Evolutionary conservation across 345 rosid species (phyloP).

Genomic region (Populus davidiana): DNA sequence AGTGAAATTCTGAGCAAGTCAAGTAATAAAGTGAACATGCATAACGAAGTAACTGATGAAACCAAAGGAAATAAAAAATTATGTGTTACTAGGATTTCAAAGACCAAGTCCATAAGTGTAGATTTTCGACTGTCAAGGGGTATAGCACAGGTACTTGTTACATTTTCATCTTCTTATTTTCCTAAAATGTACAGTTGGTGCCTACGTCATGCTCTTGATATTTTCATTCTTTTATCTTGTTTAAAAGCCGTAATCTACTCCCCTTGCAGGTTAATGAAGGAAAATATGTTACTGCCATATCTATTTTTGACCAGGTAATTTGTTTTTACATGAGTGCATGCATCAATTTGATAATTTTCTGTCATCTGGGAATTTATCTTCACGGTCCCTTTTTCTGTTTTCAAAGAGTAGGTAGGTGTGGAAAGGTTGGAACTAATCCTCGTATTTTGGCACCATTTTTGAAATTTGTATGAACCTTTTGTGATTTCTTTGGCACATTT

Average conservation of each 20-base stretch:
- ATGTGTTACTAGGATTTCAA: constrained; percentile 62
- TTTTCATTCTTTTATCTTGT: constrained; percentile 11
- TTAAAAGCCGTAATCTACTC: constrained; percentile 6
- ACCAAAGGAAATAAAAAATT: constrained; percentile 53
- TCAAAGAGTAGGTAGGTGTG: background rate
- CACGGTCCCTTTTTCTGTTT: background rate
- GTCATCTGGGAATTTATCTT: background rate
- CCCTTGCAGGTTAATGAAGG: constrained; percentile 91
- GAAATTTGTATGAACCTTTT: constrained; percentile 5
- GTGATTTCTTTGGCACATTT: constrained; percentile 9
- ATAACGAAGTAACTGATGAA: constrained; percentile 41
- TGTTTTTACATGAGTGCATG: constrained; percentile 8
- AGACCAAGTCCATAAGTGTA: constrained; percentile 72
- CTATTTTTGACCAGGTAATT: constrained; percentile 84
- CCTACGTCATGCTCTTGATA: constrained; percentile 5
- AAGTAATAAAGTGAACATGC: constrained; percentile 31
- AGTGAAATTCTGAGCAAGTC: constrained; percentile 43
- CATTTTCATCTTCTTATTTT: constrained; percentile 3
- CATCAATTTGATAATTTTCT: constrained; percentile 14
- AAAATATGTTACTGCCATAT: constrained; percentile 72
- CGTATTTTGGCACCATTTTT: background rate
- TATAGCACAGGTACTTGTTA: constrained; percentile 71
- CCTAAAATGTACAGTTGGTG: background rate
- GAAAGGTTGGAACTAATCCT: constrained; percentile 5
- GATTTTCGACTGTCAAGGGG: constrained; percentile 96